Evolutionary conservation across 225 moss, liverwort and hornwort genomes (phyloP), one percentile per base, ranked within the genome.

Genomic region (Physcomitrium patens): DNA sequence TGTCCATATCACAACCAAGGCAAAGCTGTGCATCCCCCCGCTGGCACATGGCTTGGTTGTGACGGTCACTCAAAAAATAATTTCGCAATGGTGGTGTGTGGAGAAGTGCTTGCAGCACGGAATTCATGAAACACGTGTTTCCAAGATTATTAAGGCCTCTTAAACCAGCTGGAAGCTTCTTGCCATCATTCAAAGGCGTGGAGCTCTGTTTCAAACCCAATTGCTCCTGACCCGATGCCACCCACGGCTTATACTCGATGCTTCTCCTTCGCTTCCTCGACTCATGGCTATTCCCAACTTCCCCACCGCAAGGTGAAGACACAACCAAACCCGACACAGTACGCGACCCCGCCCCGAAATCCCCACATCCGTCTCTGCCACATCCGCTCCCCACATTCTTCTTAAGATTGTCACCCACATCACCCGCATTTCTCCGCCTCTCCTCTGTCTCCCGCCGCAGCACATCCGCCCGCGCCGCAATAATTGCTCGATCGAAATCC

Each of bases 41-140:
- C 84, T 95, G 93, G 57, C 95, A 95, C 20, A 91, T 71, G 43
- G 78, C 83, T 67, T 91, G 84, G 48, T 95, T 95, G 78, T 95
- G 95, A 42, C 95, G 91, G 77, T 95, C 95, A 65, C 95, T 95
- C 54, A 95, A 80, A 41, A 95, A 95, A 54, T 95, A 95, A 58
- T 95, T 95, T 16, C 95, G 77, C 74, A 95, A 74, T 4, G 95
- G 95, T 15, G 95, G 95, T 41, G 95, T 95, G 28, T 95, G 95
- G 45, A 95, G 81, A 28, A 95, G 85, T 8, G 95, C 95, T 81
- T 95, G 95, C 79, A 95, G 75, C 68, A 95, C 95, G 12, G 95
- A 95, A 79, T 95, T 95, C 95, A 95, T 95, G 66, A 95, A 95
- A 70, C 95, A 95, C 7, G 95, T 95, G 71, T 95, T 95, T 2